Evolutionary conservation across 441 rosid species (phyloP), one percentile per base, ranked within the genome.

Genomic region (Syzygium malaccense): DNA sequence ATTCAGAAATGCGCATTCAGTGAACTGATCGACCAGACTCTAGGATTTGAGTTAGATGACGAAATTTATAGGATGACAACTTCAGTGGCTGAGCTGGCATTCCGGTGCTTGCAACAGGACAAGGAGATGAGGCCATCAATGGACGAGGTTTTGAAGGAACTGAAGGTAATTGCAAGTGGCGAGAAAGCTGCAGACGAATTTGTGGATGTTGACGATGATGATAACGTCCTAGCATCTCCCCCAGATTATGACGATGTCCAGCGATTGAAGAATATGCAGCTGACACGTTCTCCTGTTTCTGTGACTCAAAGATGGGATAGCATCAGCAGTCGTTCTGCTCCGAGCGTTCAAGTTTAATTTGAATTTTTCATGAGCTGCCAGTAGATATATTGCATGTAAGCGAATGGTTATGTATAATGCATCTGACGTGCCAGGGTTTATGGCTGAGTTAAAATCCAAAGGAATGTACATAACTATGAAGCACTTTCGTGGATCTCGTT

Each of bases 81-180:
- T 86, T 91, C 85, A 83, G 96, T 97, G 41, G 96, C 97, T 48
- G 96, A 95, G 87, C 71, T 95, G 89, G 96, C 97, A 33, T 95
- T 94, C 83, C 93, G 64, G 84, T 97, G 98, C 86, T 89, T 95
- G 90, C 99, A 96, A 91, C 95, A 94, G 85, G 94, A 92, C 80
- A 91, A 86, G 90, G 94, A 95, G 87, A 92, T 91, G 94, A 93
- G 99, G 86, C 99, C 98, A 13, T 57, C 94, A 71, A 97, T 96
- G 99, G 92, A 88, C 58, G 94, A 92, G 85, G 96, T 94, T 75
- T 86, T 93, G 88, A 89, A 91, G 37, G 93, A 93, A 91, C 93
- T 95, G 55, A 60, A 92, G 71, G 92, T 88, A 64, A 94, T 93
- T 86, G 91, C 51, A 5, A 71, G 83, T 79, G 86, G 87, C 83